Percentiles rank a stretch among this genome's conserved stretches.
Conservation (phyloP, 1,139 yeast species). For the Saccharomyces hybrid region DNA sequence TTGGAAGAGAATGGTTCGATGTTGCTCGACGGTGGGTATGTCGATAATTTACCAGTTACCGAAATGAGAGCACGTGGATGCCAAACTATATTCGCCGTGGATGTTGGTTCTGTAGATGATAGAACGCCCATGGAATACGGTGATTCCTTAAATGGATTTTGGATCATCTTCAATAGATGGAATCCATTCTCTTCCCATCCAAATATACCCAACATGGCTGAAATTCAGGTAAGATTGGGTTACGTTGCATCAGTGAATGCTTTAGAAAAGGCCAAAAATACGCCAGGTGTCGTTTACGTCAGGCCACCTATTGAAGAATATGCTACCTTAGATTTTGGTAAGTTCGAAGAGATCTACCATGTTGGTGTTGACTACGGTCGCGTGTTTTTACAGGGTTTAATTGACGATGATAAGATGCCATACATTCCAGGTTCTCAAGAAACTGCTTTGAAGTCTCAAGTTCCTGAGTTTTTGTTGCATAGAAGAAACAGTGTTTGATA, state of each 20-base stretch:
- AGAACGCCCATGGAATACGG: slow-evolving; percentile 87
- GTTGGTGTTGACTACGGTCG: slow-evolving; percentile 77
- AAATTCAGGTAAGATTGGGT: slow-evolving; percentile 85
- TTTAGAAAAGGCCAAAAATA: slow-evolving; percentile 71
- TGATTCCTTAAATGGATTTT: slow-evolving; percentile 82
- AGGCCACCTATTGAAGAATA: slow-evolving; percentile 91
- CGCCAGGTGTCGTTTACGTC: slow-evolving; percentile 81
- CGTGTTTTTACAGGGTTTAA: slow-evolving; percentile 47
- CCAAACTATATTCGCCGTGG: slow-evolving; percentile 84
- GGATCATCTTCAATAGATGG: slow-evolving; percentile 85
- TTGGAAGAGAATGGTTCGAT: slow-evolving; percentile 83
- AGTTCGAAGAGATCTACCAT: slow-evolving; percentile 79
- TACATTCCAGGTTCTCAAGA: slow-evolving; percentile 46
- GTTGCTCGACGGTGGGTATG: slow-evolving; percentile 93
- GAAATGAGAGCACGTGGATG: slow-evolving; percentile 91
- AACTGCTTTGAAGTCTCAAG: slow-evolving; percentile 9
- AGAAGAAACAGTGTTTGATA: slow-evolving; percentile 57
- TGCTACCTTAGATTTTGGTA: slow-evolving; percentile 87
- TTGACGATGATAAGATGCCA: slow-evolving; percentile 49
- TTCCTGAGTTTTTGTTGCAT: slow-evolving; percentile 31
- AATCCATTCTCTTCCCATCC: slow-evolving; percentile 86
- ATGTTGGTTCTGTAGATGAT: slow-evolving; percentile 92
- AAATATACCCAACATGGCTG: slow-evolving; percentile 89
- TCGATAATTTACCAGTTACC: slow-evolving; percentile 84
- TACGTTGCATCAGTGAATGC: slow-evolving; percentile 95